Conservation (phyloP, 1,139 yeast species). For the Saccharomycopsis hybrid region DNA sequence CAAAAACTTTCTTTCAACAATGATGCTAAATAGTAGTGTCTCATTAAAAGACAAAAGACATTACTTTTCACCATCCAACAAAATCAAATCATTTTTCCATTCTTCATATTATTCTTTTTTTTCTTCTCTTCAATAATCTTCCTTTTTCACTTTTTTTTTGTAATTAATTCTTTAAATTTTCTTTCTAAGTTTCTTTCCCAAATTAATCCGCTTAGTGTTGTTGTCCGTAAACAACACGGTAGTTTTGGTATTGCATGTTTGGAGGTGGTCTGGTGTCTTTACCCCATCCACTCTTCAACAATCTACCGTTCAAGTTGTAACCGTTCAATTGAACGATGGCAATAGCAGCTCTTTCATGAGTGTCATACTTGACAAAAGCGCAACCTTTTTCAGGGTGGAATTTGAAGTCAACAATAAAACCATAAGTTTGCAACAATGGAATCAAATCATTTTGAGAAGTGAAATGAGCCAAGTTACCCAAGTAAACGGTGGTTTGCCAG, state of each 20-base stretch:
- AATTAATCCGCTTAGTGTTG: constrained; percentile 7
- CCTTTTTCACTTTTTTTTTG: not conserved
- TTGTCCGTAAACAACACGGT: constrained; percentile 19
- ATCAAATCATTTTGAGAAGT: constrained; percentile 68
- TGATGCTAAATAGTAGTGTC: not conserved
- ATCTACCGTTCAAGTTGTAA: constrained; percentile 69
- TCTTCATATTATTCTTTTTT: not conserved
- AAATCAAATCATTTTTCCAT: not conserved
- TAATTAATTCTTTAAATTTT: not conserved
- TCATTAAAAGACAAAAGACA: not conserved
- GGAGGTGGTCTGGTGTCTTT: constrained; percentile 45
- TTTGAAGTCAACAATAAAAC: constrained; percentile 74
- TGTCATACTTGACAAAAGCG: constrained; percentile 80
- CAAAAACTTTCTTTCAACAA: too few species aligned
- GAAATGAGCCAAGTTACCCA: constrained; percentile 78
- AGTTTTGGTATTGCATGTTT: constrained; percentile 30
- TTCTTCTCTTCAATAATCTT: not conserved
- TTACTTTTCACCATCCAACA: too few species aligned
- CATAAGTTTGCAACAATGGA: constrained; percentile 74
- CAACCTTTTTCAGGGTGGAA: constrained; percentile 77
- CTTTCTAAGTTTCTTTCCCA: too few species aligned
- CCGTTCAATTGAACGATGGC: constrained; percentile 81
- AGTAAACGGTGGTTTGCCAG: constrained; percentile 84
- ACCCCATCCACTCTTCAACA: constrained; percentile 86
- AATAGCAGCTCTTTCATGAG: constrained; percentile 83